Base-by-base conservation (phyloP, 495 filamentous ascomycete genomes). In the Penicillium desertorum region DNA sequence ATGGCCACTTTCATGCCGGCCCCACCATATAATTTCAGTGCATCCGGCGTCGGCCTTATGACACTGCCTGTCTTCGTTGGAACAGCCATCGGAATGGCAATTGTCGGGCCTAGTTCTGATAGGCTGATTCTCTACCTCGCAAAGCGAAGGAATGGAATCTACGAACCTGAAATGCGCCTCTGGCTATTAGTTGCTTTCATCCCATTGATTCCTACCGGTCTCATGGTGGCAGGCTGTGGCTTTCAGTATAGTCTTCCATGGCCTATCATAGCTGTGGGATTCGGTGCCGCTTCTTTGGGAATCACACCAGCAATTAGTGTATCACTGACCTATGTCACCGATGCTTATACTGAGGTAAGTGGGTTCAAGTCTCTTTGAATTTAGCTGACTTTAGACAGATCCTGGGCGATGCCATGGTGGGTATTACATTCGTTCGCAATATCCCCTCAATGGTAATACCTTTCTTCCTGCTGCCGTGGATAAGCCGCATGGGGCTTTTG, bases 1-100 rank as follows among this genome's bases (percentile, higher is more conserved):
- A 56, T 68, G 20, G 70, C 69, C 10, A 57, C 58, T 0, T 65
- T 71, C 14, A 70, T 78, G 63, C 59, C 66, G 5, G 44, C 57
- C 0, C 62, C 71, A 0, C 73, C 75, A 1, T 78, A 78, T 56
- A 73, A 72, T 43, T 78, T 76, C 58, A 56, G 58, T 9, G 54
- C 71, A 16, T 56, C 64, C 9, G 64, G 64, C 20, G 65, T 78
- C 29, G 75, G 75, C 4, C 46, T 76, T 2, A 71, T 70, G 59
- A 72, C 67, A 16, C 45, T 78, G 22, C 66, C 75, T 0, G 61
- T 59, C 12, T 68, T 75, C 43, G 60, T 76, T 27, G 74, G 74
- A 0, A 65, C 61, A 29, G 68, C 65, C 4, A 50, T 76, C 23
- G 73, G 66, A 16, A 50, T 68, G 27, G 5, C 71, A 1, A 60